Conservation (phyloP, 2,329 filamentous ascomycete species). For the Trichoderma simmonsii region DNA sequence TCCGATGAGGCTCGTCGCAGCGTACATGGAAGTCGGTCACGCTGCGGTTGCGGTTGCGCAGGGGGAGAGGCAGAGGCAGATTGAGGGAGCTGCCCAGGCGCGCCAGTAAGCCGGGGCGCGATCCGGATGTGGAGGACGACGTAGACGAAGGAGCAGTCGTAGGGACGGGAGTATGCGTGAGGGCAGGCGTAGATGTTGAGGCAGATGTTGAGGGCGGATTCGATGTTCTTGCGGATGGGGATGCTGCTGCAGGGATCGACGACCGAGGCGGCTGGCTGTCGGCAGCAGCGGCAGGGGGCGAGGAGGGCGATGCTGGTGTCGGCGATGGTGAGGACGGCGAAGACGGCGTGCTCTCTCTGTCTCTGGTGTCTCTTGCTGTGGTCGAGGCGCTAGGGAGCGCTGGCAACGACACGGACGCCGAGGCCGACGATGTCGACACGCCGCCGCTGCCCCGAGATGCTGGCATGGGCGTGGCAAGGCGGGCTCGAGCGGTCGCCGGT, state of each 20-base stretch:
- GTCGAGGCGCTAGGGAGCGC: constrained; percentile 18
- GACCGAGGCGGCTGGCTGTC: background rate
- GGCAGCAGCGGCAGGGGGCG: background rate
- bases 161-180: background rate
- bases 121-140: constrained; percentile 34
- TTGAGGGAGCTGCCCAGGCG: constrained; percentile 45
- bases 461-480: constrained; percentile 23
- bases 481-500: background rate
- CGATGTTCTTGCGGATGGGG: background rate
- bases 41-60: constrained; percentile 57
- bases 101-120: constrained; percentile 45
- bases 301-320: constrained; percentile 24
- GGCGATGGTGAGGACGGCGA: constrained; percentile 16
- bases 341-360: background rate
- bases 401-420: constrained; percentile 24
- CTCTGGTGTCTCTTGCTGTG: background rate
- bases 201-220: background rate
- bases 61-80: constrained; percentile 46
- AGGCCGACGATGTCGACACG: constrained; percentile 25
- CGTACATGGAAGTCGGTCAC: constrained; percentile 76
- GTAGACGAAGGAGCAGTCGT: background rate
- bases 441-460: constrained; percentile 22
- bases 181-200: background rate
- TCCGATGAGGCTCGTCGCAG: constrained; percentile 72
- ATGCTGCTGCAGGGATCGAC: constrained; percentile 1